Evolutionary conservation across 331 rosid species (phyloP), one percentile per base, ranked within the genome.

Genomic region (Phaseolus coccineus): DNA sequence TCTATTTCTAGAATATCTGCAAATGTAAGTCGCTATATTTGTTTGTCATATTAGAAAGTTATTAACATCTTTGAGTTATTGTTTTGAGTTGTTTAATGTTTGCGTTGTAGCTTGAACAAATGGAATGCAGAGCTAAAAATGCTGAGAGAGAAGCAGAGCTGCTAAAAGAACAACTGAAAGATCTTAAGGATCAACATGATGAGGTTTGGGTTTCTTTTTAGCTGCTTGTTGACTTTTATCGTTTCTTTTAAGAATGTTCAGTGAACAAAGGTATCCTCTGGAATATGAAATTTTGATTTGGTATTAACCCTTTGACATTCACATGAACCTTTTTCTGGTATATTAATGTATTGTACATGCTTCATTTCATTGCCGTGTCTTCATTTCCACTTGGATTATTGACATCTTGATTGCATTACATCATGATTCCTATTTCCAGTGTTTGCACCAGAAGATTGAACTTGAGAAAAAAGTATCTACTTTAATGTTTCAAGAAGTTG

Each of bases 141-240:
- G 96, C 97, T 27, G 96, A 91, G 87, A 89, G 76, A 71, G 97
- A 95, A 85, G 84, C 91, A 42, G 85, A 80, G 81, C 90, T 91
- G 51, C 85, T 93, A 65, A 87, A 83, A 78, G 90, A 85, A 81
- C 97, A 95, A 81, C 78, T 93, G 71, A 92, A 84, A 80, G 86
- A 79, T 81, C 85, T 89, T 53, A 89, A 81, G 88, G 87, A 81
- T 58, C 94, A 89, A 81, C 84, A 93, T 82, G 73, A 79, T 56
- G 92, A 93, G 97, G 99, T 95, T 84, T 85, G 44, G 35, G 25
- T 71, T 58, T 78, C 70, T 81, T n/a, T 30, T 79, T 83, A 82
- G 62, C 74, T 42, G 61, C 28, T 25, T 82, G 31, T 30, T 81
- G 59, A 68, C 58, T 67, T 72, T 77, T 47, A 62, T 58, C 10